Evolutionary conservation across 1,284 basidiomycete genomes (phyloP).

Genomic region (Rhodotorula mucilaginosa): DNA sequence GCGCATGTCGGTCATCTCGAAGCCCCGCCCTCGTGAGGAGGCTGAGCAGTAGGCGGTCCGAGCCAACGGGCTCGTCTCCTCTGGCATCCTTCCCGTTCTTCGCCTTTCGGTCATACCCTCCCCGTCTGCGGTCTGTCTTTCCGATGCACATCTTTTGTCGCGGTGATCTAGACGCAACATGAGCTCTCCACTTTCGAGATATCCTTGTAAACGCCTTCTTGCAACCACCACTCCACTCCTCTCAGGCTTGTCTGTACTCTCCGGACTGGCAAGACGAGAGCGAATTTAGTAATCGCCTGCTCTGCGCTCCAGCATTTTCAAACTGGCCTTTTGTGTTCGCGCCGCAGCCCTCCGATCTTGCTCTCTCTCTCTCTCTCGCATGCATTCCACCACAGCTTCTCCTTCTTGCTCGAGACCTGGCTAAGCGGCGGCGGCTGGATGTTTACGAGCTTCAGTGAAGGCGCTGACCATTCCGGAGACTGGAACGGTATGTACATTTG

Average conservation of each 20-base stretch:
- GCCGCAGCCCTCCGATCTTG: neutral
- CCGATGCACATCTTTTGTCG: no score
- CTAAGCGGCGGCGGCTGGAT: neutral
- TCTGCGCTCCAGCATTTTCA: neutral
- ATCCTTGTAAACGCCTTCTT: no score
- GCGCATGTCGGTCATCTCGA: slow-evolving; percentile 25
- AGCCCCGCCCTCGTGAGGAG: slow-evolving; percentile 18
- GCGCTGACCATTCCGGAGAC: slow-evolving; percentile 7
- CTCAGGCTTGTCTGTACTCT: no score
- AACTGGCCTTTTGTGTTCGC: neutral
- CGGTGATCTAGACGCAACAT: no score
- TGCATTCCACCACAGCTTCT: neutral
- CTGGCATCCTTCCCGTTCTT: neutral
- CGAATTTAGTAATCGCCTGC: neutral
- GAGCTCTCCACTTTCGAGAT: no score
- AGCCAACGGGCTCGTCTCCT: neutral
- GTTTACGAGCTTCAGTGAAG: slow-evolving; percentile 25
- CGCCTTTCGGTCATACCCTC: slow-evolving; percentile 4
- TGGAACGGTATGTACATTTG: slow-evolving; percentile 27
- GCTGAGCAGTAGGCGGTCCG: slow-evolving; percentile 4
- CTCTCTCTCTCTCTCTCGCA: neutral
- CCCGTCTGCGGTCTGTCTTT: neutral
- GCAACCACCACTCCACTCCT: no score
- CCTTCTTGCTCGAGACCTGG: neutral
- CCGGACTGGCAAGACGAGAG: no score